Evolutionary conservation across 768 basidiomycete species (phyloP).

Genomic region (Phlebiopsis gigantea): DNA sequence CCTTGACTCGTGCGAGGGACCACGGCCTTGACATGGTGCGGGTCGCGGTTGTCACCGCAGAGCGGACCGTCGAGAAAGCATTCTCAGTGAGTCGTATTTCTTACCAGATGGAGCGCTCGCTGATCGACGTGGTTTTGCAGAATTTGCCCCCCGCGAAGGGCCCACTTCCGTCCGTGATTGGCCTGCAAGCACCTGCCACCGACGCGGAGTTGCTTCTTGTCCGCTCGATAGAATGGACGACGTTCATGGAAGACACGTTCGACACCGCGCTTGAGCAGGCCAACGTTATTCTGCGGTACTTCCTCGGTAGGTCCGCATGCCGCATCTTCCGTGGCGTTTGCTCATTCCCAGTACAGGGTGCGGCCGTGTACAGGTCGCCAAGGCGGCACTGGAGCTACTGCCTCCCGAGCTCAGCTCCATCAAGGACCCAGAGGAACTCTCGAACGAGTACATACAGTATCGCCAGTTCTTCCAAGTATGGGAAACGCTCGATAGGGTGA

Average conservation of each 20-base stretch:
- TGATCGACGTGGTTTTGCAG: slow-evolving; percentile 27
- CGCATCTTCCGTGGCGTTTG: background rate
- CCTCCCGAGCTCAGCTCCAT: slow-evolving; percentile 60
- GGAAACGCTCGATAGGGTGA: slow-evolving; percentile 58
- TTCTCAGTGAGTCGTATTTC: slow-evolving; percentile 23
- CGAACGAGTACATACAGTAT: slow-evolving; percentile 75
- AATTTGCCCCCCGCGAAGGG: slow-evolving; percentile 49
- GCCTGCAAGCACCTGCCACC: slow-evolving; percentile 48
- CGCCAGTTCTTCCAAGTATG: slow-evolving; percentile 75
- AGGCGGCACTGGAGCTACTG: slow-evolving; percentile 49
- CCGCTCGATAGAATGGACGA: slow-evolving; percentile 93
- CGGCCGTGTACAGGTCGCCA: slow-evolving; percentile 71
- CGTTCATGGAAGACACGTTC: slow-evolving; percentile 67
- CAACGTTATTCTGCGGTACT: slow-evolving; percentile 84
- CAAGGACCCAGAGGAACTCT: slow-evolving; percentile 62
- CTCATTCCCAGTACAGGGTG: slow-evolving; percentile 41
- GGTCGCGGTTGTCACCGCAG: slow-evolving; percentile 78
- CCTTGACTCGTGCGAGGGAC: slow-evolving; percentile 71
- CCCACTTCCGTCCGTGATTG: slow-evolving; percentile 55
- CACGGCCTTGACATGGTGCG: slow-evolving; percentile 79
- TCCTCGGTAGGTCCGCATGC: slow-evolving; percentile 65
- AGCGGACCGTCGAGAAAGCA: slow-evolving; percentile 67
- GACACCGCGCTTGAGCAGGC: slow-evolving; percentile 78
- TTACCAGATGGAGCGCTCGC: background rate
- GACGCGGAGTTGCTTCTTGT: slow-evolving; percentile 63